Conservation (phyloP, 1,284 basidiomycete species). For the Omphalotus olearius region DNA sequence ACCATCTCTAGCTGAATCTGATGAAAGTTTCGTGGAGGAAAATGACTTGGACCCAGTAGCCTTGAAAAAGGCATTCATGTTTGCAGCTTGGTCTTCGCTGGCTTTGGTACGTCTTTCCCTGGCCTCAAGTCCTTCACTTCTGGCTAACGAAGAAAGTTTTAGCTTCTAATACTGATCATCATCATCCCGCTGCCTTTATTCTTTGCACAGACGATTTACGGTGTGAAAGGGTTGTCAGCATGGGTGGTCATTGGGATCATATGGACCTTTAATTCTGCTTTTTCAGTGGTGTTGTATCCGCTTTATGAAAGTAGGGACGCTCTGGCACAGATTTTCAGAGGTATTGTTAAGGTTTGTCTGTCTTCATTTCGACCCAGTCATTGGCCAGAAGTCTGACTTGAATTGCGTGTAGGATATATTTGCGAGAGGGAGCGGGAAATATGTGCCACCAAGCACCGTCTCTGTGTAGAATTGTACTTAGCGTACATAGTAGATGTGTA, state of each 20-base stretch:
- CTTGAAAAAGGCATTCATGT: slow-evolving; percentile 68
- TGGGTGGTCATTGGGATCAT: slow-evolving; percentile 80
- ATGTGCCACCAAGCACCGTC: slow-evolving; percentile 17
- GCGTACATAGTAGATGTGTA: too few species aligned
- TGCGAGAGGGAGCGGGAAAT: slow-evolving; percentile 47
- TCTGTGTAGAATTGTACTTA: slow-evolving; percentile 10
- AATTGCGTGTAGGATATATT: slow-evolving; percentile 39
- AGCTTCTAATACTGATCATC: slow-evolving; percentile 66
- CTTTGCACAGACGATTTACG: slow-evolving; percentile 73
- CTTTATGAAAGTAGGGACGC: slow-evolving; percentile 78
- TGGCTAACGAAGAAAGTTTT: background rate
- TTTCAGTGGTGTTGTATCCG: slow-evolving; percentile 80
- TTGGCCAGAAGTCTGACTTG: background rate
- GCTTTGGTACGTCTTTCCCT: slow-evolving; percentile 44
- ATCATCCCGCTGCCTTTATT: slow-evolving; percentile 82
- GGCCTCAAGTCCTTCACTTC: background rate
- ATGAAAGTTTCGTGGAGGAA: slow-evolving; percentile 34
- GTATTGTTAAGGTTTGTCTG: slow-evolving; percentile 53
- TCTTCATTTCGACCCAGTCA: background rate
- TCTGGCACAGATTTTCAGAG: slow-evolving; percentile 51
- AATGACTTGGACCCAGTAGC: slow-evolving; percentile 59
- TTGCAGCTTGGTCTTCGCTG: slow-evolving; percentile 73
- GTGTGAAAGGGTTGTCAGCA: slow-evolving; percentile 62
- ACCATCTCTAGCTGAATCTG: slow-evolving; percentile 22
- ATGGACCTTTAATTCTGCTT: slow-evolving; percentile 77